A percentile compares a stretch with the other conserved stretches of the same genome.
Conservation (phyloP, 2,329 filamentous ascomycete species). For the Thelonectria olida region DNA sequence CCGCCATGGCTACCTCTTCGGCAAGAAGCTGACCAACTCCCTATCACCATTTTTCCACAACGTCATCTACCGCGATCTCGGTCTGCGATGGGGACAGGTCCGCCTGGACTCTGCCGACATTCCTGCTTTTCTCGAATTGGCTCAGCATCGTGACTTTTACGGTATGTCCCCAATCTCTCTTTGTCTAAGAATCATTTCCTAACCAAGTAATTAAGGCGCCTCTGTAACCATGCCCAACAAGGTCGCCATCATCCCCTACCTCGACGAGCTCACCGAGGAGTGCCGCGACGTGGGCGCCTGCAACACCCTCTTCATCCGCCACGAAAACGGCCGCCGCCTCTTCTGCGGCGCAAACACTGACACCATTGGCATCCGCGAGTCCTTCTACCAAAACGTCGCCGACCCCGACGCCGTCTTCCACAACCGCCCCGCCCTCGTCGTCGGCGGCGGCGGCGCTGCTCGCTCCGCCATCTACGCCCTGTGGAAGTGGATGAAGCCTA, state of each 20-base stretch:
- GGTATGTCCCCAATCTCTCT: no score
- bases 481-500: constrained; percentile 73
- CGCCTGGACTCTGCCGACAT: constrained; percentile 63
- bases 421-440: constrained; percentile 73
- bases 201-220: no score
- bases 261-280: constrained; percentile 79
- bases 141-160: constrained; percentile 68
- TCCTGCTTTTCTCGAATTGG: constrained; percentile 58
- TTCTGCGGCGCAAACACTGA: constrained; percentile 85
- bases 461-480: constrained; percentile 81
- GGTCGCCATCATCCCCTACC: constrained; percentile 75
- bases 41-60: constrained; percentile 65
- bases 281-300: constrained; percentile 78
- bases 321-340: constrained; percentile 57
- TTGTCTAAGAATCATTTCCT: no score
- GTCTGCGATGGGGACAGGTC: constrained; percentile 60
- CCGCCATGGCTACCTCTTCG: constrained; percentile 65
- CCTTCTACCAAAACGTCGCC: constrained; percentile 67
- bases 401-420: constrained; percentile 59
- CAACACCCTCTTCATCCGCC: constrained; percentile 78
- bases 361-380: constrained; percentile 79
- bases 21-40: constrained; percentile 64
- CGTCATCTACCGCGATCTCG: constrained; percentile 61
- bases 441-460: constrained; percentile 83
- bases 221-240: constrained; percentile 89